Evolutionary conservation across 768 basidiomycete species (phyloP).

Genomic region (Leucocoprinus sp.): DNA sequence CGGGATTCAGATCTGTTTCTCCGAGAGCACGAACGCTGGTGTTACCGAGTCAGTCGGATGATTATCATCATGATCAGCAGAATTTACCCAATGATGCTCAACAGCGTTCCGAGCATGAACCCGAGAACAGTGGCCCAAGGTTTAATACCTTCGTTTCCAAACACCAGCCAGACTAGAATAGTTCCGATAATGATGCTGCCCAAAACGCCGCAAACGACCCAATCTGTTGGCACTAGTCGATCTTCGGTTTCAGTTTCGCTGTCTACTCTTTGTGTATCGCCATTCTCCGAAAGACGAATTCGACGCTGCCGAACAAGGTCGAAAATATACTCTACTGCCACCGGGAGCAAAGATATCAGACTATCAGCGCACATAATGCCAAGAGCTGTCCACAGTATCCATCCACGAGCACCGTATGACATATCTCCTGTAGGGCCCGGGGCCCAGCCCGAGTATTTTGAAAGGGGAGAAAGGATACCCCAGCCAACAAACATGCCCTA

Average conservation of each 20-base stretch:
- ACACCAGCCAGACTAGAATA: conserved; percentile 77
- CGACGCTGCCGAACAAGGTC: conserved; percentile 20
- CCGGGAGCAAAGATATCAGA: conserved; percentile 76
- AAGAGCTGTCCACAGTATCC: conserved; percentile 95
- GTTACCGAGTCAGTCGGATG: conserved; percentile 10
- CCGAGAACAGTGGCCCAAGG: conserved; percentile 92
- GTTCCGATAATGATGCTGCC: conserved; percentile 63
- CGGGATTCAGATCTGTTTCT: conserved; percentile 91
- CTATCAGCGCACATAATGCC: conserved; percentile 96
- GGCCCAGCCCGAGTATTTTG: conserved; percentile 82
- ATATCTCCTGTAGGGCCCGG: conserved; percentile 88
- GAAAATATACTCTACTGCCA: conserved; percentile 45
- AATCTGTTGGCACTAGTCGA: conserved; percentile 69
- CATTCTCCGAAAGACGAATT: conserved; percentile 18
- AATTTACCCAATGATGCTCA: conserved; percentile 81
- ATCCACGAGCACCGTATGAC: conserved; percentile 82
- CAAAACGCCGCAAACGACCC: conserved; percentile 67
- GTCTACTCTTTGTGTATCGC: conserved; percentile 27
- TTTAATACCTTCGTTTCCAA: conserved; percentile 85
- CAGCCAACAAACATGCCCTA: conserved; percentile 97
- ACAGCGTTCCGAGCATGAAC: conserved; percentile 70
- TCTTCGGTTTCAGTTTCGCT: conserved; percentile 72
- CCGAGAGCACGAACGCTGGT: conserved; percentile 84
- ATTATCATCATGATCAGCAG: conserved; percentile 7
- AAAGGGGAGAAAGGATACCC: conserved; percentile 86